Base-by-base conservation (phyloP, 1,284 basidiomycete genomes). In the Agroathelia rolfsii region DNA sequence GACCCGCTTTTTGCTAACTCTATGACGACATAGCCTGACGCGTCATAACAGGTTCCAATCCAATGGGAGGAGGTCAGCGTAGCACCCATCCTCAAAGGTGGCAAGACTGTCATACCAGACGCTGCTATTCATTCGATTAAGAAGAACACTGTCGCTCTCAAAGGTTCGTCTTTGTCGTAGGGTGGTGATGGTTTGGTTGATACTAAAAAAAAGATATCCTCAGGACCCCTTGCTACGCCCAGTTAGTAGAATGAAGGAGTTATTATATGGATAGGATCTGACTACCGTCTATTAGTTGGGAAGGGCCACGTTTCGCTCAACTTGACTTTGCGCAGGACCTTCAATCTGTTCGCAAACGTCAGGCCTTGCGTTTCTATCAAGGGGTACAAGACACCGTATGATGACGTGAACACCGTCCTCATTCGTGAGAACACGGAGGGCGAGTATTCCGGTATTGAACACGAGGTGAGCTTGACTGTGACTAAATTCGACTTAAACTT, bases 341-440 rank as follows among this genome's bases (percentile, higher is more conserved):
- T 99, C 70, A 88, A 90, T 59, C 77, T 98, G 38, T 99, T 96
- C 55, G 95, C 95, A 53, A 98, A 98, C 58, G 94, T 98, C 47
- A 80, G 94, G 42, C 95, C 94, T 31, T 99, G 95, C 56, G 76
- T 80, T 31, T 97, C 94, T 29, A 89, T 99, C 62, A 66, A 88
- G 59, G 95, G 95, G 28, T 97, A 82, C 73, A 95, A 95, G 69
- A 99, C 95, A 1, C 85, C 93, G 6, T 97, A 99, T 55, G 93
- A 97, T 56, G 82, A 97, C 53, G 95, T 99, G 46, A 86, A 99
- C 69, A 94, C 88, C 16, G 94, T 96, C 33, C 69, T 99, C 46
- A 98, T 99, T 59, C 88, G 95, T 53, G 95, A 99, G 66, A 99
- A 99, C 64, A 99, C 95, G 18, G 95, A 99, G 64, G 95, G 95